A percentile compares a stretch with the other conserved stretches of the same genome.
Conservation (phyloP, 148 eudicot genomes). For the Cornus suecica region DNA sequence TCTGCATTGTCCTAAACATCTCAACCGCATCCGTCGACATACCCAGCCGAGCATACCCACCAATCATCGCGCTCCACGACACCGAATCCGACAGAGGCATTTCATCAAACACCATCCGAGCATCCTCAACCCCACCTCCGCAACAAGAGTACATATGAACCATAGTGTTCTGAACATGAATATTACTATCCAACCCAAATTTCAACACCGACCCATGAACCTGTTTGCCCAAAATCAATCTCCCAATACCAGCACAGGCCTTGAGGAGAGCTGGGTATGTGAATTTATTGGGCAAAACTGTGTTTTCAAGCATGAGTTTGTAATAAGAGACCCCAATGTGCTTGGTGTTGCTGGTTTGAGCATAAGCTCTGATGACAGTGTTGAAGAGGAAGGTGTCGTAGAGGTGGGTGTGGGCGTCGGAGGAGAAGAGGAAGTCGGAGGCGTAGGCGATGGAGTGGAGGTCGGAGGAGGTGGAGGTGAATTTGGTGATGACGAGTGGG, state of each 20-base stretch:
- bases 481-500: constrained; percentile 61
- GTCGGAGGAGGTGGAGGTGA: constrained; percentile 44
- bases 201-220: constrained; percentile 58
- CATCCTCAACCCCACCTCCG: constrained; percentile 35
- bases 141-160: constrained; percentile 61
- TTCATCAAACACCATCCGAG: constrained; percentile 57
- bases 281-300: constrained; percentile 57
- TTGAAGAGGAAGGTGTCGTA: constrained; percentile 66
- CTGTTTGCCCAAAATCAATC: constrained; percentile 40
- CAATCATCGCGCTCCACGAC: constrained; percentile 59
- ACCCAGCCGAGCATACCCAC: constrained; percentile 49
- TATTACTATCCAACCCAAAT: constrained; percentile 42
- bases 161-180: constrained; percentile 57
- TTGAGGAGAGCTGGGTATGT: constrained; percentile 68
- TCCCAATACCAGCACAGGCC: constrained; percentile 56
- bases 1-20: constrained; percentile 62
- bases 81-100: constrained; percentile 48
- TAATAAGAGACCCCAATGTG: constrained; percentile 28
- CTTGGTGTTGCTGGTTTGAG: constrained; percentile 32
- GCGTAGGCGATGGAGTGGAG: constrained; percentile 44
- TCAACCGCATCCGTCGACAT: constrained; percentile 40
- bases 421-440: constrained; percentile 36
- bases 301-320: constrained; percentile 27
- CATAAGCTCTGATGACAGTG: constrained; percentile 48
- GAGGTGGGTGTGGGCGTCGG: constrained; percentile 23